Evolutionary conservation across 164 flowering plant genomes (phyloP).

Genomic region (Houttuynia cordata): DNA sequence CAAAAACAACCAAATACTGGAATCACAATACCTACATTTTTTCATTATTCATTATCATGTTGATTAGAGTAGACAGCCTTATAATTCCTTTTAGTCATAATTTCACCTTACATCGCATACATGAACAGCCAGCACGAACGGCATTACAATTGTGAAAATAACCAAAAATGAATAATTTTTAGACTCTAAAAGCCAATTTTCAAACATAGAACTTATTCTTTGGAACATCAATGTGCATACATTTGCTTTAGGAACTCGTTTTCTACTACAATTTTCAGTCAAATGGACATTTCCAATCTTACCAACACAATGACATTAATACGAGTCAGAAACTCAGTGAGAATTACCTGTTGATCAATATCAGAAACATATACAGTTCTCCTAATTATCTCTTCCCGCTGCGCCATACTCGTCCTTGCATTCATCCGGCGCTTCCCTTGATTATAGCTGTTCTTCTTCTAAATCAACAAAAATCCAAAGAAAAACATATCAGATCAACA

Average conservation of each 20-base stretch:
- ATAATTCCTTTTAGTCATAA: not conserved
- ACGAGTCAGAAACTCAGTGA: not conserved
- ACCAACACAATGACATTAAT: too few relatives aligned
- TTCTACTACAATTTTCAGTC: too few relatives aligned
- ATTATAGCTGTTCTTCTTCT: constrained; percentile 47
- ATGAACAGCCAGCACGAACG: too few relatives aligned
- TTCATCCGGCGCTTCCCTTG: constrained; percentile 65
- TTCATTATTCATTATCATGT: not conserved
- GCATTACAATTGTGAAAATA: not conserved
- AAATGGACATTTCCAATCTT: too few relatives aligned
- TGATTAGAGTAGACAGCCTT: too few relatives aligned
- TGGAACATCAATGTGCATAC: too few relatives aligned
- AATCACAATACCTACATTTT: not conserved
- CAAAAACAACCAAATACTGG: not conserved
- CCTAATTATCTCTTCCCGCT: constrained; percentile 68
- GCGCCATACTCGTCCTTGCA: constrained; percentile 71
- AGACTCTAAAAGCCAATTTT: not conserved
- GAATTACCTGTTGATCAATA: constrained; percentile 78
- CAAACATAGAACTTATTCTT: too few relatives aligned
- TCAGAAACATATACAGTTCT: constrained; percentile 93
- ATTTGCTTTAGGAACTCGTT: too few relatives aligned
- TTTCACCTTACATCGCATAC: too few relatives aligned
- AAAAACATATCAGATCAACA: constrained; percentile 1
- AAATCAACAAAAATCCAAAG: constrained; percentile 1
- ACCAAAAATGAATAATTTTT: too few relatives aligned